Base-by-base conservation (phyloP, 352 stramenopile species). In the Pythium brachiatum region DNA sequence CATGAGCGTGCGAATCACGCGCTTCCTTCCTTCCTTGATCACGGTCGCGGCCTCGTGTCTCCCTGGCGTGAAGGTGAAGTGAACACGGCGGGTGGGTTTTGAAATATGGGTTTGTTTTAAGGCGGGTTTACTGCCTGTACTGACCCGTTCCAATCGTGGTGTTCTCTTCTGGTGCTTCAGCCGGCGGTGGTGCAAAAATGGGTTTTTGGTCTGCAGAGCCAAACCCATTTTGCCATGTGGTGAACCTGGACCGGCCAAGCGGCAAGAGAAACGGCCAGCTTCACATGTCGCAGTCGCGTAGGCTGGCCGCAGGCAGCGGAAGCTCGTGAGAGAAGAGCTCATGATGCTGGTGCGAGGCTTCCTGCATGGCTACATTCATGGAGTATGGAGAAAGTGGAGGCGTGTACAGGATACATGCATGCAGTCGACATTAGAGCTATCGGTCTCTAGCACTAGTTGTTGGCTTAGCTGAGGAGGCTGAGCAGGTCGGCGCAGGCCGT, bases 401-500 rank as follows among this genome's bases (percentile, higher is more conserved):
- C 7, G 16, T 4, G 36, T 21, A 18, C 3, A 7, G 20, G 41
- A 48, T 48, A 47, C 39, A 47, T 47, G 41, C 6, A 48, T 48
- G 41, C 41, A 48, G n/a, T 27, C 4, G 41, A 13, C n/a, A 48
- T 48, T 48, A 12, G 18, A 13, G 6, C 11, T 48, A 48, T 48
- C 13, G 9, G 20, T 26, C n/a, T 27, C 41, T 27, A 25, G 18
- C n/a, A 27, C n/a, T 25, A 48, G 15, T 5, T 15, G n/a, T 13
- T 11, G 23, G 23, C 18, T 12, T 34, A 34, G 8, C 5, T 4
- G 11, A 55, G 89, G 75, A 68, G 98, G 97, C 43, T 77, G 68
- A 74, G 97, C 81, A 66, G 89, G 86, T 78, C 96, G 78, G 61
- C 88, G 78, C 60, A 98, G 81, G 2, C 89, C 97, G 56, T 72